Evolutionary conservation across 2,329 filamentous ascomycete genomes (phyloP), one percentile per base, ranked within the genome.

Genomic region (Trichoderma sp.): DNA sequence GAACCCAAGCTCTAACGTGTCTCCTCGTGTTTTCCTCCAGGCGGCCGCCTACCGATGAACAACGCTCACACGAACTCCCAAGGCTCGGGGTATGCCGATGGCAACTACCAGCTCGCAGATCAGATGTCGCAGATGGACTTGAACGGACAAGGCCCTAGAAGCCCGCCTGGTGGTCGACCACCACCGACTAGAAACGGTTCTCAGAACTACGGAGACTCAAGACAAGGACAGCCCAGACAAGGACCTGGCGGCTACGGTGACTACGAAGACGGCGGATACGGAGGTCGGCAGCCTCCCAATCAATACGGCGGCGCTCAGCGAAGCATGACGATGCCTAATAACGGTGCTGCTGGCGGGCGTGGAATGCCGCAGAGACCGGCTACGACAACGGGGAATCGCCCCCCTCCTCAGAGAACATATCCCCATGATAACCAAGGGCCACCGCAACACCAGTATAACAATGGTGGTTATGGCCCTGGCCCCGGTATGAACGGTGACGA

Each of bases 261-360:
- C 26, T 78, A 79, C 63, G 53, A 76, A 61, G 79, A 79, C 60
- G 66, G 36, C 66, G 76, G 76, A 62, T 79, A 79, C 60, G 72
- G 72, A 36, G 64, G 21, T 21, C 56, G n/a, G 14, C 66, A 43
- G 66, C 61, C 71, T 12, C 74, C 70, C 3, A 73, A 80, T 51
- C 82, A 83, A 6, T 89, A 86, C 74, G 86, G 83, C 3, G 87
- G 83, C 2, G 87, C 86, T 9, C 77, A 81, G n/a, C 83, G 89
- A 75, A 91, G 88, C 71, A 88, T 86, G 85, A 91, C 89, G 6
- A 88, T 90, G 87, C 88, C 89, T 2, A 79, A 83, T 3, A 84
- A 86, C 70, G 83, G 85, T 12, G 84, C 82, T 8, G 81, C 82
- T 61, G 78, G 21, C 3, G 47, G 80, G 21, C 83, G 83, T 60